A percentile compares a stretch with the other conserved stretches of the same genome.
These are phyloP conservation scores for Inga leiocalycina DNA, from an alignment of 306 rosid genomes.

Conservation along the genomic window DNA sequence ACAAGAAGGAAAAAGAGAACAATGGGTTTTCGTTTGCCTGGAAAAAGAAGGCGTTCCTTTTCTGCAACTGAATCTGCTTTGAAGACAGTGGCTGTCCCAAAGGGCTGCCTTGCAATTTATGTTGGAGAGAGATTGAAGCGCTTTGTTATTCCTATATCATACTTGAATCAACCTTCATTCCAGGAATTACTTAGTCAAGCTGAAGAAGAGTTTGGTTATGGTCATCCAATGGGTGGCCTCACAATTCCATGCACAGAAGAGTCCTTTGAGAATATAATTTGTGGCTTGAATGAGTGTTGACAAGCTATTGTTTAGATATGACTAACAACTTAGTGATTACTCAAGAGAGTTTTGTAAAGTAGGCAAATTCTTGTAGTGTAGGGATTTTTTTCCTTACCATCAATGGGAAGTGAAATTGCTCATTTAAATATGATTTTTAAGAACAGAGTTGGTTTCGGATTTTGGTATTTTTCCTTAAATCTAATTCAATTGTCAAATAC, in stretches of 20 bases:
- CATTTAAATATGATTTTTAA: neutral
- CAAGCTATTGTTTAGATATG: neutral
- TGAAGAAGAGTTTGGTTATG: neutral
- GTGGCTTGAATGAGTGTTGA: neutral
- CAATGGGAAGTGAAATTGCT: neutral
- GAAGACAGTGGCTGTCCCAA: neutral
- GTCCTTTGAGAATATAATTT: neutral
- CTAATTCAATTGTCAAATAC: too few relatives aligned
- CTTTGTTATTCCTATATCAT: neutral
- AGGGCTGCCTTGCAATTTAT: neutral
- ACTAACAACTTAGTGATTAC: neutral
- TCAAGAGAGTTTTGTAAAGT: neutral
- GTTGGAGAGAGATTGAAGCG: neutral
- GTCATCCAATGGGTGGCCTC: neutral
- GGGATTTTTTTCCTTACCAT: neutral
- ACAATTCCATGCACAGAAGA: neutral
- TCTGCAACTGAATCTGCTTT: neutral
- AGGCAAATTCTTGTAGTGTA: neutral
- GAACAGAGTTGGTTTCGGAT: neutral
- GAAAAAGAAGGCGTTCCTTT: conserved; percentile 15
- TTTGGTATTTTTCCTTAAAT: neutral
- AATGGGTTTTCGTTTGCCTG: conserved; percentile 40
- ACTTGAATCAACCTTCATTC: neutral
- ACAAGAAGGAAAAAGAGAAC: neutral
- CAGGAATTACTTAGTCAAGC: neutral